A percentile compares a stretch with the other conserved stretches of the same genome.
phyloP scores from a whole-genome alignment of 305 asterid species.

The Plantago coronopus region DNA sequence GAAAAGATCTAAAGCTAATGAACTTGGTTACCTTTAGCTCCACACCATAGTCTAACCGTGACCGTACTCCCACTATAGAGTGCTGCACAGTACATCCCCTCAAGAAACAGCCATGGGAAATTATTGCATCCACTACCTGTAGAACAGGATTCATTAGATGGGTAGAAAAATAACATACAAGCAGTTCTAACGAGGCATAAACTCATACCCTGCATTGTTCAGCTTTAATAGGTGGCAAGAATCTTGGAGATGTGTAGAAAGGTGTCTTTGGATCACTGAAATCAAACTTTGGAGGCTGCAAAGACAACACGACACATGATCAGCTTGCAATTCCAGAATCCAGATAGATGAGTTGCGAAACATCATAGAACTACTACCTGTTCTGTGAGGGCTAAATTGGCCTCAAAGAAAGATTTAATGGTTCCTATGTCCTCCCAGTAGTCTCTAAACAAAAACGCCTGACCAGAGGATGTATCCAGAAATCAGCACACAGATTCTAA shows the following conservation, averaged over 20 bases:
- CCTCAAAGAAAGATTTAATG: conserved; percentile 70
- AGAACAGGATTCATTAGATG: conserved; percentile 24
- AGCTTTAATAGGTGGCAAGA: conserved; percentile 90
- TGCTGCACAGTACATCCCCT: conserved; percentile 70
- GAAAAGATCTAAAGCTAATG: neutral
- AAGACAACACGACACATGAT: conserved; percentile 17
- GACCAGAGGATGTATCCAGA: conserved; percentile 22
- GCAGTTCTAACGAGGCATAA: conserved; percentile 17
- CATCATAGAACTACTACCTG: conserved; percentile 44
- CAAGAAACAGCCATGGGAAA: conserved; percentile 92
- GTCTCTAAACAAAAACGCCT: conserved; percentile 86
- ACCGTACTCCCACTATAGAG: conserved; percentile 82
- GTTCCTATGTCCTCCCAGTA: conserved; percentile 96
- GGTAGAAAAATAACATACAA: conserved; percentile 14
- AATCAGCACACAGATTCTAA: conserved; percentile 5
- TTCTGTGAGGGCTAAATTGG: conserved; percentile 86
- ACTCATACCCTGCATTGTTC: conserved; percentile 83
- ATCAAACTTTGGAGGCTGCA: conserved; percentile 79
- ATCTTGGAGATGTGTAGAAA: conserved; percentile 89
- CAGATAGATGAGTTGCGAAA: neutral
- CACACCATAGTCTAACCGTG: conserved; percentile 80
- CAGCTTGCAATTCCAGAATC: conserved; percentile 12
- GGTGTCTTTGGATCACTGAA: conserved; percentile 90
- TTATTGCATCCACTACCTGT: conserved; percentile 84
- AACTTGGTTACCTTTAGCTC: conserved; percentile 58